Base-by-base conservation (phyloP, 164 flowering plant species). In the Buxus sempervirens region DNA sequence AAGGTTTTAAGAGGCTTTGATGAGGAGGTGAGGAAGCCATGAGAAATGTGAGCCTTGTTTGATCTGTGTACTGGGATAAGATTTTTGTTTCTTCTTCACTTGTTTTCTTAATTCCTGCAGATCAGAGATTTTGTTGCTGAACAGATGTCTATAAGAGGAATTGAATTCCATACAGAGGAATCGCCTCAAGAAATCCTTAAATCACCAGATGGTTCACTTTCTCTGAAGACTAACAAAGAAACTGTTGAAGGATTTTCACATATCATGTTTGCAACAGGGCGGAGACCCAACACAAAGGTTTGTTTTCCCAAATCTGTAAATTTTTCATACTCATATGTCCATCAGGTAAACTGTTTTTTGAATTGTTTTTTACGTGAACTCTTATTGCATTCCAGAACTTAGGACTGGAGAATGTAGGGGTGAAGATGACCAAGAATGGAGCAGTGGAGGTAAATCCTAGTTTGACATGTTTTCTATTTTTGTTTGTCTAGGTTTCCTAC, bases 251-350 rank as follows among this genome's bases (percentile, higher is more conserved):
- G 99, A 54, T 93, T 96, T 72, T 93, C 99, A 10, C 99, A 96
- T 83, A 64, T 96, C 70, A 96, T 96, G 99, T 93, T 93, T 83
- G 99, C 99, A 1, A 96, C 99, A 67, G 99, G 99, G 53, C 93
- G 99, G 18, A 82, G 70, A 72, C 93, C 99, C 57, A 96, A 93
- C 76, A 96, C 97, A 14, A 88, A 88, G 99, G 99, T 96, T 69
- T 63, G 63, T 36, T 64, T 73, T 48, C 51, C 26, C 70, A n/a
- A 22, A 53, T 28, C 21, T 21, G 19, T 24, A 8, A 24, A 21
- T 42, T 55, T 22, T 56, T 54, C 58, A n/a, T 20, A 12, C 1
- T 54, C 23, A 10, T 42, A 13, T 26, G 60, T 7, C 48, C 55
- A 32, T 45, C 18, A 10, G 51, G 1, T 45, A 4, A 45, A 64